Evolutionary conservation across 1,139 yeast species (phyloP).

Genomic region (Sugiyamaella xylanicola): DNA sequence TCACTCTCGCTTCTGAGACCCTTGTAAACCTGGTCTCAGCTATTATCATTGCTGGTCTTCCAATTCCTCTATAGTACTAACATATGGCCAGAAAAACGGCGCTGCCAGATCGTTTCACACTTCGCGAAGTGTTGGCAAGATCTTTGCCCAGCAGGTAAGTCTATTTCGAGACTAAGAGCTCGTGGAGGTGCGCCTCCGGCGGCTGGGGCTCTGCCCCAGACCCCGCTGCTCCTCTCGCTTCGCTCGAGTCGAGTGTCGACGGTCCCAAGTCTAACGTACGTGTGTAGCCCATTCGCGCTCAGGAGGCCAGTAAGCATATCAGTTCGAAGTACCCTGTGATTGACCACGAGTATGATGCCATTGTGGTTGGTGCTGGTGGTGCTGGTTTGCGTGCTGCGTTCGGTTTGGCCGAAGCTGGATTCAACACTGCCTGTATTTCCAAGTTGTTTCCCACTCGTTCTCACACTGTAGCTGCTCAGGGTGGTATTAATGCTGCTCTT

Average conservation of each 20-base stretch:
- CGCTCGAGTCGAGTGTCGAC: background rate
- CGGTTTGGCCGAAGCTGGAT: slow-evolving; percentile 96
- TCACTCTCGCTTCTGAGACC: no score
- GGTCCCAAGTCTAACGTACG: no score
- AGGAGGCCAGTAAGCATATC: slow-evolving; percentile 44
- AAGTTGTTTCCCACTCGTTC: slow-evolving; percentile 98
- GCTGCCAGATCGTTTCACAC: slow-evolving; percentile 34
- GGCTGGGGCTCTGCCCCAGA: slow-evolving; percentile 3
- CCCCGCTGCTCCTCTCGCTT: background rate
- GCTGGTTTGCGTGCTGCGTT: slow-evolving; percentile 99
- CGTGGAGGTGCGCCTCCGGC: background rate
- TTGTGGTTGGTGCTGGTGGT: slow-evolving; percentile 99
- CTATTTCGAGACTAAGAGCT: no score
- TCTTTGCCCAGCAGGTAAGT: slow-evolving; percentile 36
- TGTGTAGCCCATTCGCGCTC: slow-evolving; percentile 36
- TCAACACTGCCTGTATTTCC: slow-evolving; percentile 95
- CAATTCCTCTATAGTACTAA: background rate
- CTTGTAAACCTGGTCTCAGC: no score
- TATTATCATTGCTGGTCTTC: background rate
- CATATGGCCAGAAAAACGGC: slow-evolving; percentile 4
- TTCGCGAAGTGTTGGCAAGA: slow-evolving; percentile 33
- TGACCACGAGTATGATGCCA: slow-evolving; percentile 95
- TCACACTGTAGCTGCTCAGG: slow-evolving; percentile 99
- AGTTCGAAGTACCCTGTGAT: slow-evolving; percentile 82
- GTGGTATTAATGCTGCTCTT: slow-evolving; percentile 98